Evolutionary conservation across 352 stramenopile genomes (phyloP), one percentile per base, ranked within the genome.

Genomic region (Pythium folliculosum): DNA sequence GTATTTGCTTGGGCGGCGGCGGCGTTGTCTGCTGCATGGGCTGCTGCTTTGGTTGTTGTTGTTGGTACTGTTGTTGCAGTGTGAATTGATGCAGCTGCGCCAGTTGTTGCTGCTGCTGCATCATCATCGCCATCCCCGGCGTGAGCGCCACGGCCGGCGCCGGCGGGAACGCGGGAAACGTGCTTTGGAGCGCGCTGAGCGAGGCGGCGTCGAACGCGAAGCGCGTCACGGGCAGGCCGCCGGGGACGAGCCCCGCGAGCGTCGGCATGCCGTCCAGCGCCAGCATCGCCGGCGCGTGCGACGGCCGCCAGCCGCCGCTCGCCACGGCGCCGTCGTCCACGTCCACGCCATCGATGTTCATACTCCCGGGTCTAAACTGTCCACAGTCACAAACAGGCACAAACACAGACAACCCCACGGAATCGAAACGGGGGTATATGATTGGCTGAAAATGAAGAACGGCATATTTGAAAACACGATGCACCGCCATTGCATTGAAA

Each of bases 291-390:
- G n/a, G 30, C 23, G 30, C 5, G 17, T 52, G 45, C 1, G 21
- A 22, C 45, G 43, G 44, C 2, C 8, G 25, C 65, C 49, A 65
- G 9, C 13, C 65, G 40, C 43, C 51, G 32, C 25, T 53, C 12
- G 65, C 49, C 30, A 71, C 50, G 21, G 49, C 50, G 43, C 35
- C 56, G 51, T 71, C 56, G 14, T 57, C 57, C 23, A 63, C 1
- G 65, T 71, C 65, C 27, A 49, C 57, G 43, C 57, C 65, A 62
- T 71, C 57, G 51, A 71, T 71, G 65, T 71, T 57, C 65, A 71
- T 71, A 12, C 32, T 70, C 14, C 40, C 40, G 17, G 1, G 40
- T 32, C 40, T n/a, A 40, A 40, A 5, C 8, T 40, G 35, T 7
- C 40, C 40, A 3, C 40, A 43, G 1, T n/a, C 40, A 47, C 13